Percentiles rank a stretch among this genome's conserved stretches.
phyloP scores from a whole-genome alignment of 306 rosid genomes.

The Trifolium pratense region DNA sequence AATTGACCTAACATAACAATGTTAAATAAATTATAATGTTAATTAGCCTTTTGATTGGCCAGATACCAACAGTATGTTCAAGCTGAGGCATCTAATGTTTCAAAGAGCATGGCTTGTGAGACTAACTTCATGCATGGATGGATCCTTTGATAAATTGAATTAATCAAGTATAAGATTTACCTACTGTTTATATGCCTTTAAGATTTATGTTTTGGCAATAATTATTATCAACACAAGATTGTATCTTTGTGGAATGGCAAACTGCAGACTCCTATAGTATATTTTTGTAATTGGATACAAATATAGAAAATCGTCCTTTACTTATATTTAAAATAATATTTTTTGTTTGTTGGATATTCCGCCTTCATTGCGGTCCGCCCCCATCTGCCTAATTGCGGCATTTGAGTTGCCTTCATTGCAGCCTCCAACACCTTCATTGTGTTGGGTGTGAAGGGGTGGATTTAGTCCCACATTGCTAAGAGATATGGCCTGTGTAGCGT shows the following conservation, averaged over 20 bases:
- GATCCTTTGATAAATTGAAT: slow-evolving; percentile 53
- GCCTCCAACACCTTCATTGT: too few species aligned
- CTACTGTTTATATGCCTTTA: slow-evolving; percentile 34
- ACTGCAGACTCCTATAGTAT: slow-evolving; percentile 38
- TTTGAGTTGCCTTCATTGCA: too few species aligned
- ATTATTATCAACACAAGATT: slow-evolving; percentile 5
- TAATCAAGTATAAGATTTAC: slow-evolving; percentile 24
- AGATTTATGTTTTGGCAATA: slow-evolving; percentile 35
- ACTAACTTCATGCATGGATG: slow-evolving; percentile 86
- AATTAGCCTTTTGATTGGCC: slow-evolving; percentile 25
- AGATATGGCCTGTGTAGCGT: too few species aligned
- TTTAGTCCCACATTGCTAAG: too few species aligned
- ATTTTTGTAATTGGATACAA: slow-evolving; percentile 42
- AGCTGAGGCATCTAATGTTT: slow-evolving; percentile 58
- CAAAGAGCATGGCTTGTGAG: slow-evolving; percentile 62
- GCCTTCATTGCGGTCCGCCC: too few species aligned
- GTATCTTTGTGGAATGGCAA: slow-evolving; percentile 35
- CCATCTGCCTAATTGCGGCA: too few species aligned
- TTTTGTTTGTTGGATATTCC: too few species aligned
- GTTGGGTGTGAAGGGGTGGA: too few species aligned
- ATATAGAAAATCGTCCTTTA: slow-evolving; percentile 33
- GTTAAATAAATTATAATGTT: neutral
- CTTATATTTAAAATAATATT: neutral
- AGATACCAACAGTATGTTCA: slow-evolving; percentile 73
- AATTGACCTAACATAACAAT: neutral